These are phyloP conservation scores for Phlebopus sp. DNA, from an alignment of 1,284 basidiomycete species.

Conservation along the genomic window DNA sequence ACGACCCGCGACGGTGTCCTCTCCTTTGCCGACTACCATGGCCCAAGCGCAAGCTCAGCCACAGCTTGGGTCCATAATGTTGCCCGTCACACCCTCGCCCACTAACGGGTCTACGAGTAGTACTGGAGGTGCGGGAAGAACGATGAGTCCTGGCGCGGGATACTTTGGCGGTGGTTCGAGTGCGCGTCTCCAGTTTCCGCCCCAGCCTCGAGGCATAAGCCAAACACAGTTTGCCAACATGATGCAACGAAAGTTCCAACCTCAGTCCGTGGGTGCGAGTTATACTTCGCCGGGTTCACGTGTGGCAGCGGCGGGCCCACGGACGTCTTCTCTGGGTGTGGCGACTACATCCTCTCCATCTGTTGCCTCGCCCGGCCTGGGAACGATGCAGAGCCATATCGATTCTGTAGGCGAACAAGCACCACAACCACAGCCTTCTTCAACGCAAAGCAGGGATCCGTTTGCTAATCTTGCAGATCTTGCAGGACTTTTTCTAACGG, in stretches of 20 bases:
- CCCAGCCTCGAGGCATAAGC: conserved; percentile 5
- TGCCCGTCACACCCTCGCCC: conserved; percentile 46
- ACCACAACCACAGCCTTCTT: conserved; percentile 12
- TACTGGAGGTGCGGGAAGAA: conserved; percentile 12
- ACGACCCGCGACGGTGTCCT: conserved; percentile 16
- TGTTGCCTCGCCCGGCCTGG: conserved; percentile 11
- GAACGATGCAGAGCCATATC: conserved; percentile 18
- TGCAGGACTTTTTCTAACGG: conserved; percentile 62
- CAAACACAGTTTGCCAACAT: conserved; percentile 11
- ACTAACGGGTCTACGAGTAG: conserved; percentile 16
- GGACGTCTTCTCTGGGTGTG: conserved; percentile 14
- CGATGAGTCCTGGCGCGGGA: conserved; percentile 18
- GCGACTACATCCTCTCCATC: conserved; percentile 18
- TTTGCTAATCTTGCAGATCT: conserved; percentile 77
- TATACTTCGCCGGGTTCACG: conserved; percentile 11
- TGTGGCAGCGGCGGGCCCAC: neutral
- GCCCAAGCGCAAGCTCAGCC: conserved; percentile 18
- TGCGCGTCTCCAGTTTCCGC: conserved; percentile 9
- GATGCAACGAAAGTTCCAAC: conserved; percentile 19
- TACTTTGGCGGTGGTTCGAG: conserved; percentile 7
- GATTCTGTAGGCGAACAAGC: conserved; percentile 15
- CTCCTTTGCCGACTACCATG: conserved; percentile 12
- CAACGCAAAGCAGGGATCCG: conserved; percentile 63
- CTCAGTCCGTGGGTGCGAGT: conserved; percentile 3
- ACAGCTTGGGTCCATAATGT: conserved; percentile 48